Base-by-base conservation (phyloP, 2,329 filamentous ascomycete genomes). In the Bipolaris oryzae region DNA sequence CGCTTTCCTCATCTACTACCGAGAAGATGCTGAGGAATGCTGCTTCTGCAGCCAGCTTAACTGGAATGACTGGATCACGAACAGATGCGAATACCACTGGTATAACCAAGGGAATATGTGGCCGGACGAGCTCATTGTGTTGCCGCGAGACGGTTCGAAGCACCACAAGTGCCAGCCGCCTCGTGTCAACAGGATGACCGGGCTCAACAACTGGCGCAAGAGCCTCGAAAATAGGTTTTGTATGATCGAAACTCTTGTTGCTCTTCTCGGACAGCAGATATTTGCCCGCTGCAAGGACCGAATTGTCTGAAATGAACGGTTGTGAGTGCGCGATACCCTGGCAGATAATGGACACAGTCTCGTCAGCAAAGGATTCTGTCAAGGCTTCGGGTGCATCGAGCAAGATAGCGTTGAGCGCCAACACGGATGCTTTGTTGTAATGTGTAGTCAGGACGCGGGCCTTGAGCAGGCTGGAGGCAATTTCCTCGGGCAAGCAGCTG, bases 41-140 rank as follows among this genome's bases (percentile, higher is more conserved):
- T 11, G 93, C 94, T 78, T 99, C 95, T 1, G 95, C 94, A 0
- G 94, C 89, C 25, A 99, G 83, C 78, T 99, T 99, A 72, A 99
- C 89, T 0, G 96, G 96, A 61, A 99, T 98, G 5, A 98, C 88
- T 9, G 87, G 83, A 75, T 99, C 95, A 56, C 96, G 87, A 25
- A 99, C 95, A 50, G 90, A 90, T 39, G 90, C 87, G 75, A 99
- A 99, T 42, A 98, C 85, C 1, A 92, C 87, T 1, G 89, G 88
- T 1, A 91, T 89, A n/a, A 99, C 84, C 2, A 92, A 78, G 9
- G 87, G 79, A 45, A 98, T 82, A 73, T 97, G 92, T 13, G 93
- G 91, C 25, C 91, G 87, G 35, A 94, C 85, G 69, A 95, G 80
- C 49, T 95, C 91, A 71, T 89, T 88, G 73, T 95, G 87, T 42